These are phyloP conservation scores for Exophiala lecanii-corni DNA, from an alignment of 2,329 filamentous ascomycete genomes.

Conservation along the genomic window DNA sequence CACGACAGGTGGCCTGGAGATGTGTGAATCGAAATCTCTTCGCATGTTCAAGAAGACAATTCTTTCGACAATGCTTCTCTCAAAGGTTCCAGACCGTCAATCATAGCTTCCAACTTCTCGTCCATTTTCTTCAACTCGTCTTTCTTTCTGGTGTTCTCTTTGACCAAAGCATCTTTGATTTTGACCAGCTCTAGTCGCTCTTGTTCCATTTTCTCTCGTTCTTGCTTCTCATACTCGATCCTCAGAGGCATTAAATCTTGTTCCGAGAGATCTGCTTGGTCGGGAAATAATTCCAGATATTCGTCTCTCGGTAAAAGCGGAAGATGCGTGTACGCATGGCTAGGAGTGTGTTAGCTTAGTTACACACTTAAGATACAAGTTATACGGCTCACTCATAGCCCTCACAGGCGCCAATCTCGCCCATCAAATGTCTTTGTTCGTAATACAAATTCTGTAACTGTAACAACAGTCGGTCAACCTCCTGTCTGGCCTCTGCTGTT, in stretches of 20 bases:
- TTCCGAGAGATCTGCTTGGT: slow-evolving; percentile 67
- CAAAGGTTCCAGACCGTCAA: slow-evolving; percentile 53
- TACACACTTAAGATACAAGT: too few species aligned
- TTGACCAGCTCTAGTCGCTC: slow-evolving; percentile 72
- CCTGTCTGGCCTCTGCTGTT: slow-evolving; percentile 81
- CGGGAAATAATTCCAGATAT: slow-evolving; percentile 71
- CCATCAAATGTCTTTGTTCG: slow-evolving; percentile 83
- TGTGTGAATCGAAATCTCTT: too few species aligned
- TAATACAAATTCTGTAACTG: slow-evolving; percentile 96
- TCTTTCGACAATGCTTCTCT: slow-evolving; percentile 25
- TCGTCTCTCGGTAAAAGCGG: slow-evolving; percentile 79
- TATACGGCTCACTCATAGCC: slow-evolving; percentile 70
- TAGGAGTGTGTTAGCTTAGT: slow-evolving; percentile 33
- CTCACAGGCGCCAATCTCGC: slow-evolving; percentile 86
- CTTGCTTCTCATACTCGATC: slow-evolving; percentile 83
- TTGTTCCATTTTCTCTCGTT: slow-evolving; percentile 80
- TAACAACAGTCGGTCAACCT: slow-evolving; percentile 86
- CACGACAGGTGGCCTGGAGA: too few species aligned
- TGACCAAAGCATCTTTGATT: slow-evolving; percentile 64
- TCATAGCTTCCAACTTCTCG: slow-evolving; percentile 87
- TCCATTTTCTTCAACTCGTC: slow-evolving; percentile 89
- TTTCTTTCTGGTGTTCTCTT: slow-evolving; percentile 85
- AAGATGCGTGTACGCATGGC: slow-evolving; percentile 81
- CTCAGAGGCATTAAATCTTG: slow-evolving; percentile 82
- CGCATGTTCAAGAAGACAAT: too few species aligned